These are phyloP conservation scores for Gossypium herbaceum DNA, from an alignment of 345 rosid genomes.

Conservation along the genomic window DNA sequence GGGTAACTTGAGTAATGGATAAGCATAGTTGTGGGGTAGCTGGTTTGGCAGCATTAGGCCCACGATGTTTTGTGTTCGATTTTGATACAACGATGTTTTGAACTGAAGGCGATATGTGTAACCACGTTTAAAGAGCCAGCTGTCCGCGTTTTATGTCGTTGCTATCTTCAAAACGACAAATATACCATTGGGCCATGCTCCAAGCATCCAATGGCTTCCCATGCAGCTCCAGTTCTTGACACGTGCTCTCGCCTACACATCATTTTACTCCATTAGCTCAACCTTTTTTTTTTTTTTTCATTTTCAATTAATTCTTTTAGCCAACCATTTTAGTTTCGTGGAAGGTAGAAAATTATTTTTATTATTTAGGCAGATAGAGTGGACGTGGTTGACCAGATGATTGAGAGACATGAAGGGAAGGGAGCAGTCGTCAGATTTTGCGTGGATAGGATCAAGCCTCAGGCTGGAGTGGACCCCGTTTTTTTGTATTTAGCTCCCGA, in stretches of 20 bases:
- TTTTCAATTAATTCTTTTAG: neutral
- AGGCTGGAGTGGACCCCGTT: conserved; percentile 3
- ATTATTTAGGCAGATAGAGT: neutral
- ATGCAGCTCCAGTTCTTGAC: neutral
- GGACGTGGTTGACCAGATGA: neutral
- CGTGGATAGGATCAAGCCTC: conserved; percentile 19
- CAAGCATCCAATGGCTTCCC: neutral
- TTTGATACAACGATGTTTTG: neutral
- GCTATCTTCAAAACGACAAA: conserved; percentile 5
- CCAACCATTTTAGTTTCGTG: neutral
- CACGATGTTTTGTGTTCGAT: neutral
- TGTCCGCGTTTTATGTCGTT: conserved; percentile 23
- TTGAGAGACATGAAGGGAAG: neutral
- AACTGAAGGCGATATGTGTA: conserved; percentile 12
- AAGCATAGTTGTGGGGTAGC: neutral
- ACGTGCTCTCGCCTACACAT: conserved; percentile 7
- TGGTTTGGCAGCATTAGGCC: conserved; percentile 17
- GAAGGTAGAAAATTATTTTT: neutral
- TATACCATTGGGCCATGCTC: neutral
- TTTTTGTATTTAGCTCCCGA: neutral
- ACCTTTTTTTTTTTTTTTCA: neutral
- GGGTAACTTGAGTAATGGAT: conserved; percentile 31
- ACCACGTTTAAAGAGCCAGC: conserved; percentile 29
- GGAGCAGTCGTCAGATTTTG: neutral
- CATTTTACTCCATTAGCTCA: no score